Evolutionary conservation across 768 basidiomycete genomes (phyloP).

Genomic region (Tylopilus intermedius): DNA sequence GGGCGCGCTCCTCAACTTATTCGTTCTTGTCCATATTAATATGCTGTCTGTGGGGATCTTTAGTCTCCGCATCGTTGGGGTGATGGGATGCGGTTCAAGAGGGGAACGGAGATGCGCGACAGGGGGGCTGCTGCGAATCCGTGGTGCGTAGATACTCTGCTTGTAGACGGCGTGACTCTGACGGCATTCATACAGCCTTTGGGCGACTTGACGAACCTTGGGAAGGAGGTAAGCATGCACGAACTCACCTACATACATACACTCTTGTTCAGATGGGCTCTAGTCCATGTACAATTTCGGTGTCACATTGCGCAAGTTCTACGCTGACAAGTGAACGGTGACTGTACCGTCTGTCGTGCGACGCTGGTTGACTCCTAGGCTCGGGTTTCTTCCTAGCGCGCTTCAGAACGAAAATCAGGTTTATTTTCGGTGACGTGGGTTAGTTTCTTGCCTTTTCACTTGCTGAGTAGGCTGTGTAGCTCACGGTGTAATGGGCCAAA

Average conservation of each 20-base stretch:
- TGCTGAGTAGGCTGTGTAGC: no score
- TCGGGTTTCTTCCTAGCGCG: conserved; percentile 58
- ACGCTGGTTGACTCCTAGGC: conserved; percentile 33
- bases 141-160: conserved; percentile 44
- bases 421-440: conserved; percentile 62
- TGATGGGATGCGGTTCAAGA: conserved; percentile 37
- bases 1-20: no score
- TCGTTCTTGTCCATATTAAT: no score
- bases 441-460: no score
- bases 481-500: no score
- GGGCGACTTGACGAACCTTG: conserved; percentile 50
- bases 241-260: neutral
- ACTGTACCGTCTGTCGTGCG: neutral
- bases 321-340: conserved; percentile 55
- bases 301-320: conserved; percentile 51
- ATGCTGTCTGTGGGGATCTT: no score
- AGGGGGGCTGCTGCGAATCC: conserved; percentile 52
- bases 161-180: neutral
- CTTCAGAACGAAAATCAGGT: conserved; percentile 40
- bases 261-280: no score
- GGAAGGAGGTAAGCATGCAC: conserved; percentile 47
- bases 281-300: no score
- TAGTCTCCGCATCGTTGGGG: no score
- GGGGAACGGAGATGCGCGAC: conserved; percentile 53
- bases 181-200: no score